Conservation (phyloP, 352 stramenopile genomes). For the Phytophthora europaea region DNA sequence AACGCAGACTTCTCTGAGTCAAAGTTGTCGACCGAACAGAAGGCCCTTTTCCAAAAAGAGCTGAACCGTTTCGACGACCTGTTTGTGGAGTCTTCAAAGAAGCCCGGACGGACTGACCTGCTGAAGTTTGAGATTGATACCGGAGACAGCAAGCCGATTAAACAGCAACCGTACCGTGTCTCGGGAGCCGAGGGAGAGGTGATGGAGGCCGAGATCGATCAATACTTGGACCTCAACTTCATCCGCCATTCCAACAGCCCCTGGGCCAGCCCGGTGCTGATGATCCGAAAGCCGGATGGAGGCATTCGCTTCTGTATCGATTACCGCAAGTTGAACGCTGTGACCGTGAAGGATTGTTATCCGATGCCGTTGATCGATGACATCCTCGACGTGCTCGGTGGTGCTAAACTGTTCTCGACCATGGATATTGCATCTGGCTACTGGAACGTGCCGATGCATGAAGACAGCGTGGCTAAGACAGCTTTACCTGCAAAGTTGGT, state of each 20-base stretch:
- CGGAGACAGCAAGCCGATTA: not conserved
- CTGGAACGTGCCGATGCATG: no score
- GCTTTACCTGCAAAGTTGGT: no score
- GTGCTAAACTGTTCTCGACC: constrained; percentile 5
- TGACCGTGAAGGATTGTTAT: constrained; percentile 18
- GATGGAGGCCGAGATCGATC: constrained; percentile 12
- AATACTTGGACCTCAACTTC: constrained; percentile 4
- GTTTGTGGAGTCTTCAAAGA: constrained; percentile 14
- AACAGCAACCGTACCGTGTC: constrained; percentile 14
- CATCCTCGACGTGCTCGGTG: constrained; percentile 12
- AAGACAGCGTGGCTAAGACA: no score
- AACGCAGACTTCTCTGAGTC: not conserved
- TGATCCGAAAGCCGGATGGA: not conserved
- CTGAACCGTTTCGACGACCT: not conserved
- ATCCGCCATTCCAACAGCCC: constrained; percentile 4
- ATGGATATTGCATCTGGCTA: not conserved
- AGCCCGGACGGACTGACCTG: constrained; percentile 5
- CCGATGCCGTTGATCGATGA: constrained; percentile 18
- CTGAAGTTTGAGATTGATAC: constrained; percentile 21
- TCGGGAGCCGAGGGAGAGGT: constrained; percentile 10
- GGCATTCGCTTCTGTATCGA: constrained; percentile 24
- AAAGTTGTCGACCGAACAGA: not conserved
- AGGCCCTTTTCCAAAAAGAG: not conserved
- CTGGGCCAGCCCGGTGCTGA: constrained; percentile 9
- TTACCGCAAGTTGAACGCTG: constrained; percentile 10